Percentiles rank a stretch among this genome's conserved stretches.
Conservation (phyloP, 108 stramenopile genomes). For the Asterionellopsis glacialis region DNA sequence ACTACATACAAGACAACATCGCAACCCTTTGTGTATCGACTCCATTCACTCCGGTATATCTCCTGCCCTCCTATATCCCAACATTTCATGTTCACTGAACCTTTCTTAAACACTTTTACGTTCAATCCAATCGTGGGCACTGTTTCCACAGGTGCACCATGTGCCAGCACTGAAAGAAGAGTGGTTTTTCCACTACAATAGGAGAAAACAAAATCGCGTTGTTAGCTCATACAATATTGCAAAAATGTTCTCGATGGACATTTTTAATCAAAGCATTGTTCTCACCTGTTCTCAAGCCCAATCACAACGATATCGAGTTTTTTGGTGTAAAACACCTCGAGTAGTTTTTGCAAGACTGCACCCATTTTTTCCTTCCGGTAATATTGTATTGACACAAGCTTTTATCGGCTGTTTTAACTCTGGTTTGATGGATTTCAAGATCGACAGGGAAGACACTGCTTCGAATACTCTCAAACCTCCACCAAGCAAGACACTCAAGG, state of each 20-base stretch:
- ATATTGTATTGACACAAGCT: too few species aligned
- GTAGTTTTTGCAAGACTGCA: conserved; percentile 61
- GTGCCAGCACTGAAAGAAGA: conserved; percentile 89
- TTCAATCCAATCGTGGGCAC: conserved; percentile 95
- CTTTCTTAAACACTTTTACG: conserved; percentile 91
- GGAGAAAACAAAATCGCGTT: too few species aligned
- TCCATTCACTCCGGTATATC: conserved; percentile 93
- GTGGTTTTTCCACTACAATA: conserved; percentile 90
- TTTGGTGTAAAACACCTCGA: conserved; percentile 89
- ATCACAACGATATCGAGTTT: conserved; percentile 97
- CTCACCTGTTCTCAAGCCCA: conserved; percentile 84
- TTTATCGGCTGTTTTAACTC: too few species aligned
- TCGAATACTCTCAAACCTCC: too few species aligned
- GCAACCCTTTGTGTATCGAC: conserved; percentile 90
- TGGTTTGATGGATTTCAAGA: too few species aligned
- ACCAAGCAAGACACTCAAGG: too few species aligned
- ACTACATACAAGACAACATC: conserved; percentile 96
- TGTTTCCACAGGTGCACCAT: conserved; percentile 90
- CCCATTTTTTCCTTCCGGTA: conserved; percentile 47
- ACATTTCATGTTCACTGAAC: conserved; percentile 94
- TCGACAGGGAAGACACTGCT: too few species aligned
- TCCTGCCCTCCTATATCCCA: conserved; percentile 97
- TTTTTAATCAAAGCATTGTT: not conserved
- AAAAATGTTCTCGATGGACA: too few species aligned
- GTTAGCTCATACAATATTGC: too few species aligned